These are phyloP conservation scores for Pseudocercospora ulei DNA, from an alignment of 2,329 filamentous ascomycete genomes.

Conservation along the genomic window DNA sequence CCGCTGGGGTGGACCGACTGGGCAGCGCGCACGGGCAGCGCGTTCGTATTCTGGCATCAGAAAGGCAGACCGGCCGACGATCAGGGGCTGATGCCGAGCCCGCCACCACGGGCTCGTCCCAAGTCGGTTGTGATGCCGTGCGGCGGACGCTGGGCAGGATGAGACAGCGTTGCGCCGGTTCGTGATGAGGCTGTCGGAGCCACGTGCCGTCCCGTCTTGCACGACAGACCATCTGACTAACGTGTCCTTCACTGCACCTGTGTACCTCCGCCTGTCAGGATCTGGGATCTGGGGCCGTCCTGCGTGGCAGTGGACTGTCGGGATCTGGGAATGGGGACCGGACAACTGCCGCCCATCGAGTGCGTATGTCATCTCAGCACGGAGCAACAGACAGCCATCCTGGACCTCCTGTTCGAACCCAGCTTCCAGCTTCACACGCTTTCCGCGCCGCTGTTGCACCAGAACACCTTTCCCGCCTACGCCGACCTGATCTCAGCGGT, in stretches of 20 bases:
- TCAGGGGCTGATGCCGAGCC: constrained; percentile 1
- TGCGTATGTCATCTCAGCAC: constrained; percentile 50
- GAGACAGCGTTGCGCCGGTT: background rate
- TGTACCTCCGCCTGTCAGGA: background rate
- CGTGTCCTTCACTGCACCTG: background rate
- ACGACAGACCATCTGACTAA: background rate
- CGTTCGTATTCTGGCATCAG: background rate
- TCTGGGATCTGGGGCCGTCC: background rate
- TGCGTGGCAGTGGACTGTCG: background rate
- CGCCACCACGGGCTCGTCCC: too few species aligned
- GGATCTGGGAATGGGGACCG: constrained; percentile 19
- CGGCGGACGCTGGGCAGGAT: too few species aligned
- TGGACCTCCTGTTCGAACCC: constrained; percentile 80
- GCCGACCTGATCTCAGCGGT: constrained; percentile 57
- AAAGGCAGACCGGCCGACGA: constrained; percentile 1
- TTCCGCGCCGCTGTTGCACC: constrained; percentile 56
- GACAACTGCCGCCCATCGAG: constrained; percentile 49
- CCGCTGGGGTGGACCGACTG: background rate
- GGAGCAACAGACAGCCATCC: constrained; percentile 47
- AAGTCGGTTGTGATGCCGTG: too few species aligned
- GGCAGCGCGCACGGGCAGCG: background rate
- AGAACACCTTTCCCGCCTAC: constrained; percentile 57
- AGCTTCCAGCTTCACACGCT: constrained; percentile 63
- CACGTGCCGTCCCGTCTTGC: constrained; percentile 4
- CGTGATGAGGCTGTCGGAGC: constrained; percentile 5